Conservation (phyloP, 495 filamentous ascomycete species). For the Xylaria bambusicola region DNA sequence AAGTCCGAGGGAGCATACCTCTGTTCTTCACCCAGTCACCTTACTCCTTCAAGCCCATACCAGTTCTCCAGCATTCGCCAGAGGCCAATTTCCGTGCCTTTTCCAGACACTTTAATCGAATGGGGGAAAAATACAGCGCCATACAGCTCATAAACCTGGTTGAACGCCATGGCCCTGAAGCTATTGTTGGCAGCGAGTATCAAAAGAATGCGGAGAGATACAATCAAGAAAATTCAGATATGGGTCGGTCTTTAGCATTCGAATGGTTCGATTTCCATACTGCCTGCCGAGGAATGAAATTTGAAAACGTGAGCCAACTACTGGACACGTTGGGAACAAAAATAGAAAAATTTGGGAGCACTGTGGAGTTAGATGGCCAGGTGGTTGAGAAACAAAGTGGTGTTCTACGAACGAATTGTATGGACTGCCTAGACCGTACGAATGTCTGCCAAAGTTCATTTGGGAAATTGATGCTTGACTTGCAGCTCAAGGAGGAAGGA, state of each 20-base stretch:
- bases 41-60: slow-evolving; percentile 87
- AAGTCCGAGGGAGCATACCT: slow-evolving; percentile 85
- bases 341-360: slow-evolving; percentile 66
- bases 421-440: slow-evolving; percentile 95
- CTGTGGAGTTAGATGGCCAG: slow-evolving; percentile 54
- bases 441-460: slow-evolving; percentile 91
- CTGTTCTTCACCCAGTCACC: slow-evolving; percentile 92
- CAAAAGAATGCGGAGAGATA: slow-evolving; percentile 62
- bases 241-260: slow-evolving; percentile 45
- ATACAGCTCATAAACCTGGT: slow-evolving; percentile 82
- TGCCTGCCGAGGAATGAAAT: slow-evolving; percentile 92
- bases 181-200: slow-evolving; percentile 74
- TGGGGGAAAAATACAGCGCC: slow-evolving; percentile 68
- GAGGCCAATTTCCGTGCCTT: slow-evolving; percentile 78
- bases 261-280: slow-evolving; percentile 97
- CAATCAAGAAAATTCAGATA: slow-evolving; percentile 60
- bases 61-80: slow-evolving; percentile 73
- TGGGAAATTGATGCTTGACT: slow-evolving; percentile 72
- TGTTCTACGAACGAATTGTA: slow-evolving; percentile 88
- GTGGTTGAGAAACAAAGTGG: slow-evolving; percentile 63
- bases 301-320: slow-evolving; percentile 84
- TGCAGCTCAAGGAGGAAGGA: slow-evolving; percentile 72
- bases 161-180: slow-evolving; percentile 81
- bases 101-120: slow-evolving; percentile 70
- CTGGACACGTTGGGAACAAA: slow-evolving; percentile 66